Conservation (phyloP, 2,329 filamentous ascomycete species). For the Coniochaeta hoffmannii region DNA sequence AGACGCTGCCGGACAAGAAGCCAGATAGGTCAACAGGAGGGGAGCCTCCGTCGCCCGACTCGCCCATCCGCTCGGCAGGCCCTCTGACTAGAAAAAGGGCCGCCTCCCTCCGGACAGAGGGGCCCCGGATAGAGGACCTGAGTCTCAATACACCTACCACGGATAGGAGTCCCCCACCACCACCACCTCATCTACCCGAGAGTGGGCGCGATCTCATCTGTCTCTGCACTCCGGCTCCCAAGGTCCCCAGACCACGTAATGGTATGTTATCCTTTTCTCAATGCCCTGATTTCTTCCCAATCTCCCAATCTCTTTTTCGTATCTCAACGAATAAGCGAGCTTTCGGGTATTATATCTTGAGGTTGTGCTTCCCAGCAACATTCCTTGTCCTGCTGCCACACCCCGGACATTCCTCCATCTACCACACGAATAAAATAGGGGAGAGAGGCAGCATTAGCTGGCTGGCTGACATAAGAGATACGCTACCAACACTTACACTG, state of each 20-base stretch:
- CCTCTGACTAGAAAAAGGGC: conserved; percentile 32
- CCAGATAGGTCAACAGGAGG: background rate
- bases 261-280: conserved; percentile 33
- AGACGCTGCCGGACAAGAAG: background rate
- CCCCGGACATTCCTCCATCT: background rate
- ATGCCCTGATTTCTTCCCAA: conserved; percentile 7
- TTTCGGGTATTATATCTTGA: background rate
- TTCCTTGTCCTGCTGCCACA: conserved; percentile 10
- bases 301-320: background rate
- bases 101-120: conserved; percentile 35
- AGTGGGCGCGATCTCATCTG: conserved; percentile 36
- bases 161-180: conserved; percentile 9
- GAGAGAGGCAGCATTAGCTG: background rate
- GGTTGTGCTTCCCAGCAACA: conserved; percentile 2
- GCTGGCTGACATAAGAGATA: background rate
- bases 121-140: conserved; percentile 24
- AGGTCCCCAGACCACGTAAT: conserved; percentile 51
- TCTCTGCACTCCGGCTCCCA: conserved; percentile 48
- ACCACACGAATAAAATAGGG: background rate
- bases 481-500: background rate
- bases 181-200: background rate
- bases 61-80: conserved; percentile 7
- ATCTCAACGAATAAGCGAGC: background rate
- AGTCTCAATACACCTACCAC: conserved; percentile 27
- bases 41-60: conserved; percentile 1